Base-by-base conservation (phyloP, 257 asterid genomes). In the Solanum lignicaule region DNA sequence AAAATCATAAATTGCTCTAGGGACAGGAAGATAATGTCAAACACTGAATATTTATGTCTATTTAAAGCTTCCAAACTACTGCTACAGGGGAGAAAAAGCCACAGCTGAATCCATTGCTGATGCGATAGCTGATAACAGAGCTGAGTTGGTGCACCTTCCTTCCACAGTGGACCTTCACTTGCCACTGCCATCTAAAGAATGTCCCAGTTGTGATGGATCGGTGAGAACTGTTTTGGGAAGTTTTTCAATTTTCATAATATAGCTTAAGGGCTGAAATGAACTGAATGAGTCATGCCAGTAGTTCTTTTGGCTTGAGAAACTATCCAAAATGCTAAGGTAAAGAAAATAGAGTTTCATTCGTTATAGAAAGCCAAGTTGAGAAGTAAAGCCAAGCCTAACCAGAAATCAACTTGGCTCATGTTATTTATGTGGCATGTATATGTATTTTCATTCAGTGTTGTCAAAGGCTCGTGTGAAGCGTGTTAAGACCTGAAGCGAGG, bases 71-170 rank as follows among this genome's bases (percentile, higher is more conserved):
- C 27, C 65, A 29, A 84, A 88, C 55, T 88, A 68, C 78, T 84
- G 15, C 72, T 92, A 83, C 88, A 97, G 99, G 83, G 99, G 99
- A 88, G 99, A 97, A 93, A 97, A 95, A 92, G 95, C 98, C 87
- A 97, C 99, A 83, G 96, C 98, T 52, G 98, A 93, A 89, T 92
- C 91, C 84, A 95, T 97, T 90, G 96, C 99, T 11, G 92, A 94
- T 91, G 99, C 99, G 27, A 95, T 97, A 43, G 89, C 94, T 86
- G 99, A 95, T 33, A 95, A 93, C 90, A 95, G 99, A 93, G 99
- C 99, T 71, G 99, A 95, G 92, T 90, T 97, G 90, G 95, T 95
- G 88, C 98, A 97, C 90, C 93, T 95, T 92, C 99, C 99, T 88
- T 92, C 98, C 78, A 92, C 98, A 29, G 87, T 94, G 33, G 98